Evolutionary conservation across 164 flowering plant species (phyloP), one percentile per base, ranked within the genome.

Genomic region (Umbellularia californica): DNA sequence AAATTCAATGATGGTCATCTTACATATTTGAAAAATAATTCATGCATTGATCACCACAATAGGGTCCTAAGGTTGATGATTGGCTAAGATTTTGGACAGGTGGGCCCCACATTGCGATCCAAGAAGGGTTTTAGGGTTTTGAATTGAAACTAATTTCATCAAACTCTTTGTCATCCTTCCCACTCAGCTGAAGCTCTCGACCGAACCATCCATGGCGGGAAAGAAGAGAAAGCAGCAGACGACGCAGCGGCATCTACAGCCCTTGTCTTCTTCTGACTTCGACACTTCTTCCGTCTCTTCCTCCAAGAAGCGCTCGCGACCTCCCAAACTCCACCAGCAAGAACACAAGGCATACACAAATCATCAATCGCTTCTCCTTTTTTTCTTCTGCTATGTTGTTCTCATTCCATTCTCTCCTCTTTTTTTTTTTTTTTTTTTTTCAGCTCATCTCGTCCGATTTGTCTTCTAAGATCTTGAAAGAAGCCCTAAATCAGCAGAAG

Each of bases 401-500:
- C 60, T 28, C 15, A 19, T 35, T 6, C 22, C 60, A 19, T 23
- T 23, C 24, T 64, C 65, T 4, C 13, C n/a, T 66, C 2, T 67
- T 23, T 75, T 7, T 35, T 2, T n/a, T 14, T 14, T 27, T 28
- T 63, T 72, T 60, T 47, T 73, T 24, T 68, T 24, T 65, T 67
- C 75, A 90, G 91, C 77, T 84, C 25, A 82, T 92, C 22, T 86
- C 95, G 2, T 75, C 89, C 7, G 79, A 78, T n/a, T 80, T 87
- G 81, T 90, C 91, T 76, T 83, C 90, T 1, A 93, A 88, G 79
- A 91, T 95, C 47, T 78, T 95, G 82, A 88, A 85, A 77, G 89
- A 90, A 70, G 97, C 98, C 2, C 50, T 87, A 41, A 60, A 80
- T 70, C 98, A 95, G 82, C 97, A 91, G 82, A 90, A 83, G 76